phyloP scores from a whole-genome alignment of 441 rosid genomes.

The Bruguiera hainesii region DNA sequence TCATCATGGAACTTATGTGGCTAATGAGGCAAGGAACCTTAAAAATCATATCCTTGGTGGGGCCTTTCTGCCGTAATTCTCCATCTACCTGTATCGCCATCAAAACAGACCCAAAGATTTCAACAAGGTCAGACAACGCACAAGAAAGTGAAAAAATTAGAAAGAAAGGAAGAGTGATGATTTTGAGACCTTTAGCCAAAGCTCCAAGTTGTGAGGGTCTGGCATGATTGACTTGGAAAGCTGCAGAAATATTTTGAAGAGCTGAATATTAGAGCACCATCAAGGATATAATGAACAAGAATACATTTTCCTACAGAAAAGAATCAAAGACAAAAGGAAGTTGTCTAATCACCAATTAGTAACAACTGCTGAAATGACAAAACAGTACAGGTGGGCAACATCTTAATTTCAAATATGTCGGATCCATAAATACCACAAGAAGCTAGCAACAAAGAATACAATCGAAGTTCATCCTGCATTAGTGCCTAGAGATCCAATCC shows the following conservation, averaged over 20 bases:
- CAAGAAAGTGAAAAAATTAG: neutral
- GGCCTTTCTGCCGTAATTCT: slow-evolving; percentile 75
- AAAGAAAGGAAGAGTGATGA: slow-evolving; percentile 1
- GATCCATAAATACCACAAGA: too few species aligned
- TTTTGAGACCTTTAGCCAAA: slow-evolving; percentile 79
- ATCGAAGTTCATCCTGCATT: too few species aligned
- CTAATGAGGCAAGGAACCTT: slow-evolving; percentile 83
- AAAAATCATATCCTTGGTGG: slow-evolving; percentile 90
- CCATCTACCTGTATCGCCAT: slow-evolving; percentile 60
- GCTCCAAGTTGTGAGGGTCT: slow-evolving; percentile 79
- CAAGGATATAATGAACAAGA: neutral
- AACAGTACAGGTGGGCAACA: too few species aligned
- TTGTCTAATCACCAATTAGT: too few species aligned
- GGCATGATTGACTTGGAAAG: slow-evolving; percentile 58
- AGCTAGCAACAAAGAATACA: too few species aligned
- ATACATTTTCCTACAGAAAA: too few species aligned
- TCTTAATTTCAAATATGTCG: too few species aligned
- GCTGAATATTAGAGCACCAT: slow-evolving; percentile 11
- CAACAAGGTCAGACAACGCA: slow-evolving; percentile 6
- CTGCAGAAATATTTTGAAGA: slow-evolving; percentile 31
- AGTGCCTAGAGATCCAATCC: too few species aligned
- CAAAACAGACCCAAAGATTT: slow-evolving; percentile 13
- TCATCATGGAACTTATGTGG: slow-evolving; percentile 91
- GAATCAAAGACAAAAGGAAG: too few species aligned
- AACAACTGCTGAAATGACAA: too few species aligned